phyloP scores from a whole-genome alignment of 768 basidiomycete species.

The Psilocybe azurescens region DNA sequence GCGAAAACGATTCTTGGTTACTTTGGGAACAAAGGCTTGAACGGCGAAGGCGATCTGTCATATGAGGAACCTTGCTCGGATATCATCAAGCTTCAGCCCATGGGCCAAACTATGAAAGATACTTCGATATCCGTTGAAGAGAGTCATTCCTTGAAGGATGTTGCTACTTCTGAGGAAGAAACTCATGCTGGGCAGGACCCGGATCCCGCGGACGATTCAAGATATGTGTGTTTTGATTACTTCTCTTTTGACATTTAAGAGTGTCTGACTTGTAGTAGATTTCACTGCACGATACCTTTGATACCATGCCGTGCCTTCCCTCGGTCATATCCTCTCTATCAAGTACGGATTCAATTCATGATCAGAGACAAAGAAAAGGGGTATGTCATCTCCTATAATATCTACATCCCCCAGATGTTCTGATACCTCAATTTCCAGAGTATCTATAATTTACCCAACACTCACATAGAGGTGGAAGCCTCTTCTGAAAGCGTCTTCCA shows the following conservation, averaged over 20 bases:
- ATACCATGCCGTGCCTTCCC: not conserved
- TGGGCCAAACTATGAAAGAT: not conserved
- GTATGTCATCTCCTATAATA: slow-evolving; percentile 14
- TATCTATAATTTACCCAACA: slow-evolving; percentile 35
- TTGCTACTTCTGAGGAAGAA: not conserved
- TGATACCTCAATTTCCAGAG: slow-evolving; percentile 19
- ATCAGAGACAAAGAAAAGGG: slow-evolving; percentile 1
- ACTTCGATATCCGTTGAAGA: not conserved
- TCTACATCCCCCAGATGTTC: not conserved
- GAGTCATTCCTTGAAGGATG: not conserved
- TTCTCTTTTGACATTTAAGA: not conserved
- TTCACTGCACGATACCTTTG: not conserved
- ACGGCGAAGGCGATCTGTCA: not conserved
- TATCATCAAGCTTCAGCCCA: not conserved
- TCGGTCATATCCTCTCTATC: slow-evolving; percentile 11
- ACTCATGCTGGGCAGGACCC: not conserved
- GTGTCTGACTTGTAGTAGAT: not conserved
- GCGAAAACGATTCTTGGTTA: slow-evolving; percentile 23
- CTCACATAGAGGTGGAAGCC: slow-evolving; percentile 27
- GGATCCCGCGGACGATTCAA: not conserved
- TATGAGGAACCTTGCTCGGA: not conserved
- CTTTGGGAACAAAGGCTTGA: slow-evolving; percentile 15
- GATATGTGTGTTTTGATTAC: not conserved
- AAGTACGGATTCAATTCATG: slow-evolving; percentile 16
- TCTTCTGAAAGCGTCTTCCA: slow-evolving; percentile 4